phyloP scores from a whole-genome alignment of 257 asterid species.

The Linderniella brevidens region DNA sequence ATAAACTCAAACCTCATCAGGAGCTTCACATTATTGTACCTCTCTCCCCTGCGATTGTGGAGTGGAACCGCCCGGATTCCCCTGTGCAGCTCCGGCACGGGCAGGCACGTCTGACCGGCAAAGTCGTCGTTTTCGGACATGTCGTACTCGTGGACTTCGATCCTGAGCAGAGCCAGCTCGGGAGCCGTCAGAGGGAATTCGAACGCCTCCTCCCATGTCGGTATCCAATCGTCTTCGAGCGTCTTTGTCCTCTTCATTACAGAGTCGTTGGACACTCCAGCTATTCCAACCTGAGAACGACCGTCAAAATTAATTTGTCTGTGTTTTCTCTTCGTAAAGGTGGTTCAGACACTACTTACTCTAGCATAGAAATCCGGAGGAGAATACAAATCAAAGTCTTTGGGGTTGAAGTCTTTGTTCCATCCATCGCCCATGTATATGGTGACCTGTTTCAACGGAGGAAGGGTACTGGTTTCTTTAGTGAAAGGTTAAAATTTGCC shows the following conservation, averaged over 20 bases:
- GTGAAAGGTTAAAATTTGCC: not conserved
- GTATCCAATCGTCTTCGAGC: conserved; percentile 81
- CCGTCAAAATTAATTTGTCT: not conserved
- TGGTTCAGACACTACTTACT: conserved; percentile 19
- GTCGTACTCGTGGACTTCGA: conserved; percentile 63
- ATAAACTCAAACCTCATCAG: conserved; percentile 61
- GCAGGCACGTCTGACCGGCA: conserved; percentile 84
- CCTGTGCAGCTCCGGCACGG: conserved; percentile 50
- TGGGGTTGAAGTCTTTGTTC: conserved; percentile 86
- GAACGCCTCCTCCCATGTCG: conserved; percentile 67
- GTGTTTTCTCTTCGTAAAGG: too few relatives aligned
- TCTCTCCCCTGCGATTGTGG: conserved; percentile 58
- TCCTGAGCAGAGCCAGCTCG: conserved; percentile 65
- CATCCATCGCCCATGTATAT: conserved; percentile 91
- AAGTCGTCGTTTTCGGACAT: conserved; percentile 72
- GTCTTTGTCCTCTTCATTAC: conserved; percentile 52
- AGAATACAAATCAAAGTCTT: conserved; percentile 73
- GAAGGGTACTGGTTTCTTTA: not conserved
- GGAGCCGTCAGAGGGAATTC: conserved; percentile 62
- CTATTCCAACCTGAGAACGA: conserved; percentile 41
- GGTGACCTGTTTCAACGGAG: conserved; percentile 24
- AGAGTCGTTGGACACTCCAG: conserved; percentile 51
- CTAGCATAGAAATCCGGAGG: conserved; percentile 93
- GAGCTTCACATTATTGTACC: conserved; percentile 57
- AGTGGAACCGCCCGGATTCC: conserved; percentile 79